Conservation (phyloP, 768 basidiomycete genomes). For the Termitomyces sp. region DNA sequence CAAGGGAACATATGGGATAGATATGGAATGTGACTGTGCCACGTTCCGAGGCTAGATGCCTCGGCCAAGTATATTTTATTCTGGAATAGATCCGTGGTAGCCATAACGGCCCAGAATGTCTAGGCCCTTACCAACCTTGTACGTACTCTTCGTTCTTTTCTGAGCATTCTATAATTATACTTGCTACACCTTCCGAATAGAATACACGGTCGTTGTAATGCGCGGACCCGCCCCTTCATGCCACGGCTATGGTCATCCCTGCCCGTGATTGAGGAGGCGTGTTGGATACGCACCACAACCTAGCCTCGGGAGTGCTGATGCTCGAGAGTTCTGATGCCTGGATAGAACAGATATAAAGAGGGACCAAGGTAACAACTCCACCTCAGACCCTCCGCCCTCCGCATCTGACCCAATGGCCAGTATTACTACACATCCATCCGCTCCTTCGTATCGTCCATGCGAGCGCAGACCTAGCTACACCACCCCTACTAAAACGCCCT, state of each 20-base stretch:
- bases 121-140: conserved; percentile 4
- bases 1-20: not conserved
- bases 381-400: not conserved
- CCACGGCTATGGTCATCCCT: conserved; percentile 9
- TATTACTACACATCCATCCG: not conserved
- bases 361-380: not conserved
- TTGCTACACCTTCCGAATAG: conserved; percentile 11
- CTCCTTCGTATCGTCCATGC: not conserved
- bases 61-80: conserved; percentile 6
- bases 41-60: conserved; percentile 10
- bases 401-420: not conserved
- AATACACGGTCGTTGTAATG: conserved; percentile 11
- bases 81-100: conserved; percentile 8
- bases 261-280: conserved; percentile 12
- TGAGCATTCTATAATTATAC: conserved; percentile 10
- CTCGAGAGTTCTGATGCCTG: conserved; percentile 10
- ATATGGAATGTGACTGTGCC: not conserved
- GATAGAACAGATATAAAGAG: conserved; percentile 8
- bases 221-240: conserved; percentile 13
- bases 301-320: conserved; percentile 7
- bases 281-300: conserved; percentile 9
- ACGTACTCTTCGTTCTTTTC: conserved; percentile 13
- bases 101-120: conserved; percentile 2
- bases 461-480: conserved; percentile 9
- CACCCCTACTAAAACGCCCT: conserved; percentile 9